Base-by-base conservation (phyloP, 306 rosid genomes). In the Glycine latifolia region DNA sequence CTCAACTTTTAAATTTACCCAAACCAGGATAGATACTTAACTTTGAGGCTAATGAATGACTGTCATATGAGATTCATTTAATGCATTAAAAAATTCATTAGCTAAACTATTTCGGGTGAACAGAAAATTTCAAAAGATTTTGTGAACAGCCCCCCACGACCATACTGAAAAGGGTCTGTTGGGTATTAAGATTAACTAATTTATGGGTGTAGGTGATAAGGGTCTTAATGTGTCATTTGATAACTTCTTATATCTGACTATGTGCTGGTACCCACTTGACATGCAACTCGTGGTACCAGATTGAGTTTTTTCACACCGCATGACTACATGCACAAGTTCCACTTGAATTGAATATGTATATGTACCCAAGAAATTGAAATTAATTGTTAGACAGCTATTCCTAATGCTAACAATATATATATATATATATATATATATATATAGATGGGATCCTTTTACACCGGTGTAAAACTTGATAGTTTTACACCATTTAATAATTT, bases 261-360 rank as follows among this genome's bases (percentile, higher is more conserved):
- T n/a, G 17, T 6, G 60, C 26, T 14, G 60, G 20, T 54, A 53
- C 63, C 63, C 63, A 58, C 63, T 58, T 58, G 63, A 58, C 63
- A 20, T 20, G 20, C 20, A 58, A 6, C 31, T 55, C 20, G 1
- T 58, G 63, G 17, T 13, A 53, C 9, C 61, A 17, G 35, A 58
- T 53, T 53, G 59, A 53, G 17, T 53, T 53, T 15, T 67, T 67
- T 67, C 72, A 7, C 39, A 41, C 72, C 33, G 0, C 50, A n/a
- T 37, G 52, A 39, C 35, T 2, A 56, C 31, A 55, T 56, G 5
- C 15, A 15, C 20, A 54, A 54, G 59, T 54, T 14, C 5, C 8
- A 54, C 59, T 54, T 56, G 31, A 11, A 17, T 59, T 26, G 31
- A 26, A 59, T 26, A 26, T 26, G 31, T 26, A 26, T 20, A 17